Conservation (phyloP, 169 alveolate genomes). For the Besnoitia besnoiti region DNA sequence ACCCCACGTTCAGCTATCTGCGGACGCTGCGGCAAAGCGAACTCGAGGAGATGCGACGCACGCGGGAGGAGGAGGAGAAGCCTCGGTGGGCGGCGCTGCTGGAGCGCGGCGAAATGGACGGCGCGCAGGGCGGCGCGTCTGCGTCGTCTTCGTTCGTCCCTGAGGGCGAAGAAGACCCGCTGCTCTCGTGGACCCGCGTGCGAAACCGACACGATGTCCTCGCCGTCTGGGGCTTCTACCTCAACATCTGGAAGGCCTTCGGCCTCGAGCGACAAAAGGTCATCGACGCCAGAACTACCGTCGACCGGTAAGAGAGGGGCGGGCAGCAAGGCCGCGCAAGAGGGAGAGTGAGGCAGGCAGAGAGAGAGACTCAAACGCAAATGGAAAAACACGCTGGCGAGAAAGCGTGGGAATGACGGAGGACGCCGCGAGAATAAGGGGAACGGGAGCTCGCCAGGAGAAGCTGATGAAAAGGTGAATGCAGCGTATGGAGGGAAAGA, state of each 20-base stretch:
- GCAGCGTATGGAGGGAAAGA: too few relatives aligned
- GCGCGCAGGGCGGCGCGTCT: neutral
- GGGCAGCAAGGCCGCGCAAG: too few relatives aligned
- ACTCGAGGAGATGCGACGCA: neutral
- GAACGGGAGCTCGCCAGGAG: too few relatives aligned
- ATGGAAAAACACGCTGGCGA: too few relatives aligned
- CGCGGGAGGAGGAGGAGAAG: neutral
- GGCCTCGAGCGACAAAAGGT: constrained; percentile 50
- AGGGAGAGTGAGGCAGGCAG: too few relatives aligned
- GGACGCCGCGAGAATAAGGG: too few relatives aligned
- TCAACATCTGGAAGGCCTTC: constrained; percentile 51
- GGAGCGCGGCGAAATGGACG: neutral
- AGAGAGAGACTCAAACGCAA: too few relatives aligned
- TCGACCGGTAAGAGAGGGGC: constrained; percentile 53
- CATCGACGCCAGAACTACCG: constrained; percentile 20
- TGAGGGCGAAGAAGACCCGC: constrained; percentile 46
- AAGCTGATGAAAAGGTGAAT: too few relatives aligned
- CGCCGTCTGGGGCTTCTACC: constrained; percentile 58
- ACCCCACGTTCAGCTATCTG: neutral
- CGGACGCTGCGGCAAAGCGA: neutral
- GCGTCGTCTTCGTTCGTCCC: neutral
- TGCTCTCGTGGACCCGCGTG: constrained; percentile 46
- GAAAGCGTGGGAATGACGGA: too few relatives aligned
- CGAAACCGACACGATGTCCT: constrained; percentile 50
- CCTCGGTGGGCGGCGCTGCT: neutral